Percentiles rank a stretch among this genome's conserved stretches.
These are phyloP conservation scores for Rhodotorula diobovata DNA, from an alignment of 768 basidiomycete species.

Conservation along the genomic window DNA sequence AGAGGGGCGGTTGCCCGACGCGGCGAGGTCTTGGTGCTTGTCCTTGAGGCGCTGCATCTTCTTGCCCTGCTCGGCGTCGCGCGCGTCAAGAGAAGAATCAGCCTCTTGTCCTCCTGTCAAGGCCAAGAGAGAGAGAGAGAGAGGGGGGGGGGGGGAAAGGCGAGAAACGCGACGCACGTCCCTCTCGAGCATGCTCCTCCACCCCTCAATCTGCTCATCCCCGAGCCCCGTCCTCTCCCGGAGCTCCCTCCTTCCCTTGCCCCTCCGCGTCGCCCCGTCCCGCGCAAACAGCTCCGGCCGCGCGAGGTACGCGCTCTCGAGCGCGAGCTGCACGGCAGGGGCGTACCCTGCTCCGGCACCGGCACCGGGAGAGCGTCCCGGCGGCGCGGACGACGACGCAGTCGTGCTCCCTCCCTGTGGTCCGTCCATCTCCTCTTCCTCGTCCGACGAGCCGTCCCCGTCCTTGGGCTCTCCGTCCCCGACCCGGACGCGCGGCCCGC, in stretches of 20 bases:
- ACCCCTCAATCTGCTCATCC: conserved; percentile 87
- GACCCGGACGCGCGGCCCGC: background rate
- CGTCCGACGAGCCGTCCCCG: conserved; percentile 47
- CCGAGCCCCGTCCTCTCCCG: conserved; percentile 64
- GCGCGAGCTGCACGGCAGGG: conserved; percentile 55
- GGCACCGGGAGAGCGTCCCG: background rate
- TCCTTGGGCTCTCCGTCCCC: conserved; percentile 16
- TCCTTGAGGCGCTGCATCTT: conserved; percentile 67
- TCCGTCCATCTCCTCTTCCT: conserved; percentile 45
- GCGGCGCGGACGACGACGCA: conserved; percentile 48
- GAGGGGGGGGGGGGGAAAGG: too few species aligned
- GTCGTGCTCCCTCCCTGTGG: conserved; percentile 42
- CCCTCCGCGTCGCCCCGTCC: conserved; percentile 64
- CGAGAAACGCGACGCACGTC: conserved; percentile 58
- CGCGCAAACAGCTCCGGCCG: conserved; percentile 72
- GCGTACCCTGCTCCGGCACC: conserved; percentile 16
- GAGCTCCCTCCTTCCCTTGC: conserved; percentile 61
- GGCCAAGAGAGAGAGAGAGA: background rate
- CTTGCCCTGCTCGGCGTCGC: conserved; percentile 51
- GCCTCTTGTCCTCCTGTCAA: too few species aligned
- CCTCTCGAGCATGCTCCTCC: conserved; percentile 81
- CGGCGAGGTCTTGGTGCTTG: conserved; percentile 70
- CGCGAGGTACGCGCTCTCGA: conserved; percentile 72
- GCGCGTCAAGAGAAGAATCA: background rate
- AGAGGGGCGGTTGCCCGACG: conserved; percentile 24